phyloP scores from a whole-genome alignment of 78 protist species.

The Dictyostelium brefeldianum region DNA sequence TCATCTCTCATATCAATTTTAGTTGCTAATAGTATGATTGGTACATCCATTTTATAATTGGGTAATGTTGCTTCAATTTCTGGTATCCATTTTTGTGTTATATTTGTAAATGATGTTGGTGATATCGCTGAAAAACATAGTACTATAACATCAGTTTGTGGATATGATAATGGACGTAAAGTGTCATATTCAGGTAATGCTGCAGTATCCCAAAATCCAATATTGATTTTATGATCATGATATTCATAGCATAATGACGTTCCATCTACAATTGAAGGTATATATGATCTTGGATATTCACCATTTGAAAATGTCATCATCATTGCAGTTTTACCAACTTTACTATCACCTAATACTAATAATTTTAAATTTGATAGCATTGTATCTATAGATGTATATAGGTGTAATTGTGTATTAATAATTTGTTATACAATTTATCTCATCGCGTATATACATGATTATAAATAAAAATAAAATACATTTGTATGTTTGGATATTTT shows the following conservation, averaged over 20 bases:
- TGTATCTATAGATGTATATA: no score
- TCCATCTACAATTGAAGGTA: conserved; percentile 74
- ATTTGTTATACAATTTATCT: no score
- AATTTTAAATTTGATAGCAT: not conserved
- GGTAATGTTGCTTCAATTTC: conserved; percentile 58
- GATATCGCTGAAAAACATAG: conserved; percentile 52
- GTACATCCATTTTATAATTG: conserved; percentile 9
- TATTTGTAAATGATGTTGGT: conserved; percentile 87
- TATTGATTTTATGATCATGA: not conserved
- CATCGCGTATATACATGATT: no score
- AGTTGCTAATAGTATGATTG: conserved; percentile 93
- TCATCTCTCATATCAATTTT: conserved; percentile 85
- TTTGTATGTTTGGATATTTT: no score
- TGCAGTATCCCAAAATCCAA: conserved; percentile 84
- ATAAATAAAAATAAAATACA: no score
- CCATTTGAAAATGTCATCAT: not conserved
- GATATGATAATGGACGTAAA: conserved; percentile 73
- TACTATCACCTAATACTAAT: not conserved
- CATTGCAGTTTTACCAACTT: not conserved
- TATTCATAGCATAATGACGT: not conserved
- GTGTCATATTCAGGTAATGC: conserved; percentile 76
- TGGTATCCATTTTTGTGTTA: conserved; percentile 46
- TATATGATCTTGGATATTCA: conserved; percentile 78
- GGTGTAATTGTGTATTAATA: no score
- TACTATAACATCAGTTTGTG: conserved; percentile 70